Percentiles rank a stretch among this genome's conserved stretches.
These are phyloP conservation scores for Sporothrix curviconia DNA, from an alignment of 2,329 filamentous ascomycete species.

Conservation along the genomic window DNA sequence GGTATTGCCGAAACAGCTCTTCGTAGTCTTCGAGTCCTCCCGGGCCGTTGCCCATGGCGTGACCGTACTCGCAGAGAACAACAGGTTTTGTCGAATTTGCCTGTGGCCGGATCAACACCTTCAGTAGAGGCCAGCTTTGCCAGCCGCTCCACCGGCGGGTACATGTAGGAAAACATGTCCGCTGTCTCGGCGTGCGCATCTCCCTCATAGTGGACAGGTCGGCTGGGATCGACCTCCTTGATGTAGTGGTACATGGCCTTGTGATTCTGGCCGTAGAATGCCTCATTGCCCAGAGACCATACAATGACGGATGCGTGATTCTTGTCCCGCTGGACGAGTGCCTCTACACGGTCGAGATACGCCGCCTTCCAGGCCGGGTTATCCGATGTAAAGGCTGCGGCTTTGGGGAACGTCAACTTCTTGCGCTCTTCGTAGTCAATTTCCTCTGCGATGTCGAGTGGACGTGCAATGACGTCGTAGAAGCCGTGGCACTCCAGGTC, in stretches of 20 bases:
- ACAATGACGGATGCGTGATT: conserved; percentile 65
- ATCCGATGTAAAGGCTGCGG: conserved; percentile 54
- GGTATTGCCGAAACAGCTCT: conserved; percentile 53
- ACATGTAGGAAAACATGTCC: conserved; percentile 65
- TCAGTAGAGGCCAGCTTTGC: conserved; percentile 38
- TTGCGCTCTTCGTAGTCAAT: conserved; percentile 57
- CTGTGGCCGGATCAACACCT: conserved; percentile 33
- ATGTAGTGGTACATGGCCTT: conserved; percentile 60
- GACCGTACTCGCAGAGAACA: conserved; percentile 51
- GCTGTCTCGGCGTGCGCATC: conserved; percentile 52
- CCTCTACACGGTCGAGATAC: conserved; percentile 60
- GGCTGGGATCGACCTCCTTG: conserved; percentile 49
- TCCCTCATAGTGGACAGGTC: conserved; percentile 61
- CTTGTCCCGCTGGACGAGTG: conserved; percentile 62
- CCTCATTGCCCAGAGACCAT: conserved; percentile 69
- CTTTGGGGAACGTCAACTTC: conserved; percentile 45
- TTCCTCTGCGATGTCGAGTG: conserved; percentile 46
- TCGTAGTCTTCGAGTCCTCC: conserved; percentile 64
- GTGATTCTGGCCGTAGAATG: conserved; percentile 64
- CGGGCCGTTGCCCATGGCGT: conserved; percentile 70
- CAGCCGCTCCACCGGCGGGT: conserved; percentile 48
- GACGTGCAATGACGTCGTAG: conserved; percentile 42
- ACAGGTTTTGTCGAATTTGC: conserved; percentile 50
- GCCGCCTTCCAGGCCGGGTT: conserved; percentile 56
- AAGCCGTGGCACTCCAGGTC: conserved; percentile 50